These are phyloP conservation scores for Rubroboletus satanas DNA, from an alignment of 768 basidiomycete genomes.

Conservation along the genomic window DNA sequence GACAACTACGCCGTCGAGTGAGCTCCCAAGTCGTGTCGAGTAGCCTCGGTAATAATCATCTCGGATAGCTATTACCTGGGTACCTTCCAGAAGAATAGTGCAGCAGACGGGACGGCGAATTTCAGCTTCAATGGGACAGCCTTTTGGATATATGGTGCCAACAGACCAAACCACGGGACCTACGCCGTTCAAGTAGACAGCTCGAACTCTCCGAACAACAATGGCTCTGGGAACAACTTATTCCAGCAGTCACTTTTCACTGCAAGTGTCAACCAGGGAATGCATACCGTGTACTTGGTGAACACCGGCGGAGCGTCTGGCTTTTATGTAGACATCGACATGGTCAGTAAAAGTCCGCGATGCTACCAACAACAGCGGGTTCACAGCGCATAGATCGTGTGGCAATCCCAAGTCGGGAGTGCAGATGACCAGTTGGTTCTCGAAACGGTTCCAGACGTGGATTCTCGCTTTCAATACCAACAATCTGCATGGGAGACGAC, in stretches of 20 bases:
- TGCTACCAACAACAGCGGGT: background rate
- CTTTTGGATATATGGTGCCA: slow-evolving; percentile 47
- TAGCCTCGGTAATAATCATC: background rate
- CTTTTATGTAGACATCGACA: slow-evolving; percentile 45
- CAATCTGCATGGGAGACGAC: slow-evolving; percentile 34
- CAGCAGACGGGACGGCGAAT: slow-evolving; percentile 32
- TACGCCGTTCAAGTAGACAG: slow-evolving; percentile 45
- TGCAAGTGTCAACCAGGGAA: slow-evolving; percentile 28
- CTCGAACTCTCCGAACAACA: slow-evolving; percentile 21
- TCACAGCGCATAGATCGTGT: slow-evolving; percentile 19
- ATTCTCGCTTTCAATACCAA: slow-evolving; percentile 38
- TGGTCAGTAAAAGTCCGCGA: slow-evolving; percentile 22
- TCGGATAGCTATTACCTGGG: slow-evolving; percentile 34
- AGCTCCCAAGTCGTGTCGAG: background rate
- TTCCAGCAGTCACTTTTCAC: slow-evolving; percentile 43
- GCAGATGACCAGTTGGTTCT: slow-evolving; percentile 11
- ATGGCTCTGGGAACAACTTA: slow-evolving; percentile 27
- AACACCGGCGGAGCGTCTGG: slow-evolving; percentile 32
- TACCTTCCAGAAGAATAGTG: slow-evolving; percentile 37
- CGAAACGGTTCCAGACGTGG: slow-evolving; percentile 31
- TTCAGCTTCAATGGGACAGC: slow-evolving; percentile 49
- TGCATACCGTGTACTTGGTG: slow-evolving; percentile 34
- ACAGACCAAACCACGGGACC: slow-evolving; percentile 43
- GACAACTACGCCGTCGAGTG: slow-evolving; percentile 18
- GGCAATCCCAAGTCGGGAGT: slow-evolving; percentile 27